Conservation (phyloP, 2,329 filamentous ascomycete species). For the Diaporthe citri region DNA sequence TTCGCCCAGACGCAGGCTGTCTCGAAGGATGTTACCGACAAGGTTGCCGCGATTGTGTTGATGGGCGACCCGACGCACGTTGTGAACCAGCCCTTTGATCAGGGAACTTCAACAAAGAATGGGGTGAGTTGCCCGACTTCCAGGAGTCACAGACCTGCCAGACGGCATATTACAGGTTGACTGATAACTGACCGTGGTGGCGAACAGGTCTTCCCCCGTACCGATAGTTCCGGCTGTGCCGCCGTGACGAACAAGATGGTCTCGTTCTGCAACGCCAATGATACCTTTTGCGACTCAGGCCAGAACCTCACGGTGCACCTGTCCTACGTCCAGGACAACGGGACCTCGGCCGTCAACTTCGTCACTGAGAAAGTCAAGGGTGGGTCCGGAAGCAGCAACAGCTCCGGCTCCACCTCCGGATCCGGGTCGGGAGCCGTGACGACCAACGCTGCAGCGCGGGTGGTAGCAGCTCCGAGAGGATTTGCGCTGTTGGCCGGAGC, state of each 20-base stretch:
- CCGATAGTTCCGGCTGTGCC: constrained; percentile 42
- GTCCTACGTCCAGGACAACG: constrained; percentile 45
- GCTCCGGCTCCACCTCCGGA: not conserved
- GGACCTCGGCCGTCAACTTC: constrained; percentile 42
- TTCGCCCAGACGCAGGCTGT: constrained; percentile 40
- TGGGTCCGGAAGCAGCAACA: constrained; percentile 15
- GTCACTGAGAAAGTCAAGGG: constrained; percentile 43
- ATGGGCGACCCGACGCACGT: constrained; percentile 45
- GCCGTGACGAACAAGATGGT: constrained; percentile 43
- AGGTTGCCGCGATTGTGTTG: constrained; percentile 43
- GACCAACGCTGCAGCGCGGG: not conserved
- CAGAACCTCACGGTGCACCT: constrained; percentile 42
- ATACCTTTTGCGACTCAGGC: constrained; percentile 47
- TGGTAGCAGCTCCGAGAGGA: not conserved
- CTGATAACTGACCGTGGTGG: not conserved
- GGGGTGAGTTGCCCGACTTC: constrained; percentile 40
- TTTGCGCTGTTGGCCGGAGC: not conserved
- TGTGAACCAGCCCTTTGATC: constrained; percentile 40
- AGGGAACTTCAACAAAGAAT: constrained; percentile 42
- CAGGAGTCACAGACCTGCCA: not conserved
- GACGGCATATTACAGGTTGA: not conserved
- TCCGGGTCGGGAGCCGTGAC: not conserved
- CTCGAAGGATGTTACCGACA: constrained; percentile 14
- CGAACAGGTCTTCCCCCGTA: constrained; percentile 45
- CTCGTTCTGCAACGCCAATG: constrained; percentile 46